These are phyloP conservation scores for Pseudogymnoascus sp. DNA, from an alignment of 2,329 filamentous ascomycete species.

Conservation along the genomic window DNA sequence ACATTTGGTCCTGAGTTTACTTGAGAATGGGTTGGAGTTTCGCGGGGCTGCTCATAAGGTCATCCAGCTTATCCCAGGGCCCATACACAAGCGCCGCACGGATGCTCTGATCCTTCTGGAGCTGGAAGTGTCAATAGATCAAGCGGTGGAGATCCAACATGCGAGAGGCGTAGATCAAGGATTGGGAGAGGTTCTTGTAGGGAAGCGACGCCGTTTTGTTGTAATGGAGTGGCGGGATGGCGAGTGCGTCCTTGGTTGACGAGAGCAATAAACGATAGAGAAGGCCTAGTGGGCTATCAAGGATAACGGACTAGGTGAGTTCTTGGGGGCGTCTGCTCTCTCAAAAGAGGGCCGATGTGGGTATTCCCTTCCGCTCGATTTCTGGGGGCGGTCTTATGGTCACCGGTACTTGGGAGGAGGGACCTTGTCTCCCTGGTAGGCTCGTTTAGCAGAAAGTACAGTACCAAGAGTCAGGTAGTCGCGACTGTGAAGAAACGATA, in stretches of 20 bases:
- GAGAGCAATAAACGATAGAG: conserved; percentile 1
- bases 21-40: conserved; percentile 1
- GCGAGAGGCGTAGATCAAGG: background rate
- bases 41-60: conserved; percentile 4
- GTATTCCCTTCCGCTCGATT: background rate
- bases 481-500: conserved; percentile 4
- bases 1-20: conserved; percentile 2
- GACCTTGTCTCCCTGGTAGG: background rate
- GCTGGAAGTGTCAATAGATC: background rate
- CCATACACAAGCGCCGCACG: background rate
- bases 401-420: conserved; percentile 6
- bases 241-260: background rate
- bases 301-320: conserved; percentile 5
- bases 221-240: background rate
- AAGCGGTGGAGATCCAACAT: background rate
- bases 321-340: background rate
- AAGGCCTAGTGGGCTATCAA: conserved; percentile 6
- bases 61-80: background rate
- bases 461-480: background rate
- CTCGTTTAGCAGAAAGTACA: conserved; percentile 5
- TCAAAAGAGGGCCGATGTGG: conserved; percentile 4
- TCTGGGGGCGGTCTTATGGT: conserved; percentile 3
- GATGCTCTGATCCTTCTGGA: background rate
- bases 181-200: background rate
- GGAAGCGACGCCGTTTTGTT: background rate